A percentile compares a stretch with the other conserved stretches of the same genome.
These are phyloP conservation scores for Tuber melanosporum DNA, from an alignment of 495 filamentous ascomycete species.

Conservation along the genomic window DNA sequence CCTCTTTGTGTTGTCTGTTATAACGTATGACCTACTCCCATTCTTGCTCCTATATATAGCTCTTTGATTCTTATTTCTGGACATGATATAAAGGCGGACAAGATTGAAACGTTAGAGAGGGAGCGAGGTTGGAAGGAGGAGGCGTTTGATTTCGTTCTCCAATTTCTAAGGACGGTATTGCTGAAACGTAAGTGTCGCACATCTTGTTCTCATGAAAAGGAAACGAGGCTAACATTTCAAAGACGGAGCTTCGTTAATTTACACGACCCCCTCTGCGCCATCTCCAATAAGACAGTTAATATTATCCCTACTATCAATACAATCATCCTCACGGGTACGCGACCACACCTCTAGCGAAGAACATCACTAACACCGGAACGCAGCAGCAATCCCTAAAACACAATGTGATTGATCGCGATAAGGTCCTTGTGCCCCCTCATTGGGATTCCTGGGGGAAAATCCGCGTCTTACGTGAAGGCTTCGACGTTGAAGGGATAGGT, in stretches of 20 bases:
- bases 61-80: constrained; percentile 11
- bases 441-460: constrained; percentile 99
- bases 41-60: neutral
- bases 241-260: constrained; percentile 89
- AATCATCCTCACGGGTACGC: constrained; percentile 58
- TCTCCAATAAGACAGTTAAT: constrained; percentile 75
- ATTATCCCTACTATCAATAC: constrained; percentile 81
- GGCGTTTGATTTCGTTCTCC: constrained; percentile 84
- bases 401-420: constrained; percentile 93
- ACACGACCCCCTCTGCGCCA: constrained; percentile 72
- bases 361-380: constrained; percentile 7
- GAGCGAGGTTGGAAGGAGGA: constrained; percentile 88
- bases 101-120: constrained; percentile 78
- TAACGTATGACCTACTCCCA: constrained; percentile 55
- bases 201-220: neutral
- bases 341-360: neutral
- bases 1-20: constrained; percentile 91
- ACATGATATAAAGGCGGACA: constrained; percentile 59
- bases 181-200: constrained; percentile 62
- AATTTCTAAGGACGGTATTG: constrained; percentile 78
- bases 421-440: constrained; percentile 85
- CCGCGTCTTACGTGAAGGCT: constrained; percentile 82
- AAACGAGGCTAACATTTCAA: constrained; percentile 22
- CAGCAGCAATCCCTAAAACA: constrained; percentile 79
- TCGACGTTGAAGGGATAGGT: constrained; percentile 81